Evolutionary conservation across 352 stramenopile genomes (phyloP).

Genomic region (Phytophthora sojae): DNA sequence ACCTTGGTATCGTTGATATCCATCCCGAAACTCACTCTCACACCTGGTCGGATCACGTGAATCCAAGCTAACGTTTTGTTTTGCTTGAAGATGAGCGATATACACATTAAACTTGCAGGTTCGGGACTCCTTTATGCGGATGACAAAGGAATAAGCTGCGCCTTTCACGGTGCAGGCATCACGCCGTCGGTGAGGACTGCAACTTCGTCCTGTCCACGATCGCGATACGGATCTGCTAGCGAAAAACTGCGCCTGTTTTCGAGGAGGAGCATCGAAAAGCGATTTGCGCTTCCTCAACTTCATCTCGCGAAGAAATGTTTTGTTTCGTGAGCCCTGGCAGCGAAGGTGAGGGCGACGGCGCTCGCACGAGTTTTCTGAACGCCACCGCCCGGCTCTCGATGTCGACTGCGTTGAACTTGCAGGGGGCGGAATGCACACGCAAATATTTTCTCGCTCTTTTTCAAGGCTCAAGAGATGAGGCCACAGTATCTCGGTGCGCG

Average conservation of each 20-base stretch:
- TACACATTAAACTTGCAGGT: background rate
- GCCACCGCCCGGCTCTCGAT: slow-evolving; percentile 17
- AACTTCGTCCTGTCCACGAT: slow-evolving; percentile 21
- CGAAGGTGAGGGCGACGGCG: background rate
- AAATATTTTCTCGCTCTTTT: slow-evolving; percentile 14
- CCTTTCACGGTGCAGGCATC: slow-evolving; percentile 13
- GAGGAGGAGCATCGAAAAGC: slow-evolving; percentile 10
- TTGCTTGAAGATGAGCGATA: background rate
- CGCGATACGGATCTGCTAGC: slow-evolving; percentile 25
- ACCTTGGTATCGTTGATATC: background rate
- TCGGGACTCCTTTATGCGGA: background rate
- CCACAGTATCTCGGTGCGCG: slow-evolving; percentile 13
- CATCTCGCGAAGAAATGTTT: slow-evolving; percentile 23
- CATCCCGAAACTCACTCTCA: slow-evolving; percentile 1
- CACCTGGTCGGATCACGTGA: slow-evolving; percentile 5
- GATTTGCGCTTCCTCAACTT: slow-evolving; percentile 33
- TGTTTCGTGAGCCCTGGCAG: background rate
- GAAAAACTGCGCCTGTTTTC: slow-evolving; percentile 34
- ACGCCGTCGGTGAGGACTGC: slow-evolving; percentile 10
- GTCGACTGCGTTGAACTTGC: slow-evolving; percentile 13
- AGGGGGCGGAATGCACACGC: slow-evolving; percentile 5
- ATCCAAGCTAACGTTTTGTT: slow-evolving; percentile 3
- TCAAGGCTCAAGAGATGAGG: slow-evolving; percentile 20
- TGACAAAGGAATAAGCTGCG: slow-evolving; percentile 16
- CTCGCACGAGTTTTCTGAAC: slow-evolving; percentile 11